Percentiles rank a stretch among this genome's conserved stretches.
Evolutionary conservation across 305 asterid species (phyloP).

Genomic region (Withania somnifera): DNA sequence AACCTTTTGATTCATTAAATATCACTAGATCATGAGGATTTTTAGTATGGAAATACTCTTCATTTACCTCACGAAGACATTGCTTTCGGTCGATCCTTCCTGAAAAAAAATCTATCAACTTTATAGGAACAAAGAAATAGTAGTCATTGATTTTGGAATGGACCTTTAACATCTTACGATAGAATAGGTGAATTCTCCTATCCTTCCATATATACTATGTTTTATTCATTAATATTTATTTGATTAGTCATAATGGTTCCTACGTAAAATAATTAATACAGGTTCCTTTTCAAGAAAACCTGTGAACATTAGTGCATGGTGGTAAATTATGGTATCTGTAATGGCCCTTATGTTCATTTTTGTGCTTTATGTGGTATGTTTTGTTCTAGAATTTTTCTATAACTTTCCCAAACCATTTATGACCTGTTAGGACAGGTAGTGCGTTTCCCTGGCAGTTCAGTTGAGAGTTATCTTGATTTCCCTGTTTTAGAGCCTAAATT

Average conservation of each 20-base stretch:
- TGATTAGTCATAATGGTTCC: neutral
- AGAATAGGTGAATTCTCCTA: conserved; percentile 25
- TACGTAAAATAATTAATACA: neutral
- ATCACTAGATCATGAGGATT: neutral
- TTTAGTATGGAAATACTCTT: neutral
- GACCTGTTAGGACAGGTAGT: too few species aligned
- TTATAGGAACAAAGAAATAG: conserved; percentile 71
- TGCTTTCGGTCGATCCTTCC: conserved; percentile 63
- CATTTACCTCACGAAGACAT: conserved; percentile 40
- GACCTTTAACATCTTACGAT: conserved; percentile 58
- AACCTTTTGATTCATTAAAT: neutral
- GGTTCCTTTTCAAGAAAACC: conserved; percentile 65
- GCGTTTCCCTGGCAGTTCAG: too few species aligned
- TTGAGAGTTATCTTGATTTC: too few species aligned
- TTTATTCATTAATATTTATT: neutral
- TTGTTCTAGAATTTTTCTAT: too few species aligned
- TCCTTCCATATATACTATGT: neutral
- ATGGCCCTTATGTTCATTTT: too few species aligned
- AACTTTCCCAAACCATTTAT: too few species aligned
- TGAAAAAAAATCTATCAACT: conserved; percentile 49
- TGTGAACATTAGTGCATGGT: conserved; percentile 45
- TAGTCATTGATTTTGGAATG: conserved; percentile 58
- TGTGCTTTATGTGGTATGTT: too few species aligned
- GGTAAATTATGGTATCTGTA: conserved; percentile 54
- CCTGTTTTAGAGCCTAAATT: too few species aligned